phyloP scores from a whole-genome alignment of 2,329 filamentous ascomycete species.

The Stylonectria norvegica region DNA sequence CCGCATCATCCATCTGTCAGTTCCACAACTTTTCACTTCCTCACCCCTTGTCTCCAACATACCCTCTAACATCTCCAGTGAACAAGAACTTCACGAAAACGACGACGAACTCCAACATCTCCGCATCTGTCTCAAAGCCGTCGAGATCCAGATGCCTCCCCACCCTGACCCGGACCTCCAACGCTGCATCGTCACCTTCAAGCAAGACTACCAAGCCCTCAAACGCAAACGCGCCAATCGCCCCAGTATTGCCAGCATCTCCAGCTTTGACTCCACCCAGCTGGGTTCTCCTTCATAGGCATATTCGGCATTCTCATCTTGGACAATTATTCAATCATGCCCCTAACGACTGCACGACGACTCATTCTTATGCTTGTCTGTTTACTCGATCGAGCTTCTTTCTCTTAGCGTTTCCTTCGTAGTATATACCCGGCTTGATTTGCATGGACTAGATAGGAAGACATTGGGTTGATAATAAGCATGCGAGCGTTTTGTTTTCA shows the following conservation, averaged over 20 bases:
- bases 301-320: too few species aligned
- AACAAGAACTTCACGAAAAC: constrained; percentile 53
- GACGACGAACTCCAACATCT: constrained; percentile 60
- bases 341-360: too few species aligned
- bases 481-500: too few species aligned
- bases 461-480: too few species aligned
- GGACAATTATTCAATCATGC: too few species aligned
- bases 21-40: constrained; percentile 5
- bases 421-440: too few species aligned
- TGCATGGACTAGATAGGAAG: too few species aligned
- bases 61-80: constrained; percentile 36
- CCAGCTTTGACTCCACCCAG: constrained; percentile 27
- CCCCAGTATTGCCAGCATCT: constrained; percentile 28
- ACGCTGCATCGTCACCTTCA: constrained; percentile 59
- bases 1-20: constrained; percentile 56
- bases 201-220: constrained; percentile 52
- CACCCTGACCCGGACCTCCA: constrained; percentile 54
- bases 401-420: too few species aligned
- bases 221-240: constrained; percentile 43
- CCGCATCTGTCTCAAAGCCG: constrained; percentile 59
- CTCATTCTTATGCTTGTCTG: too few species aligned
- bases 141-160: constrained; percentile 56
- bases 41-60: background rate
- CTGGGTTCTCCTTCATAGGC: too few species aligned
- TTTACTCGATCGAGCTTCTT: too few species aligned